Base-by-base conservation (phyloP, 2,329 filamentous ascomycete genomes). In the Neocucurbitaria cava region DNA sequence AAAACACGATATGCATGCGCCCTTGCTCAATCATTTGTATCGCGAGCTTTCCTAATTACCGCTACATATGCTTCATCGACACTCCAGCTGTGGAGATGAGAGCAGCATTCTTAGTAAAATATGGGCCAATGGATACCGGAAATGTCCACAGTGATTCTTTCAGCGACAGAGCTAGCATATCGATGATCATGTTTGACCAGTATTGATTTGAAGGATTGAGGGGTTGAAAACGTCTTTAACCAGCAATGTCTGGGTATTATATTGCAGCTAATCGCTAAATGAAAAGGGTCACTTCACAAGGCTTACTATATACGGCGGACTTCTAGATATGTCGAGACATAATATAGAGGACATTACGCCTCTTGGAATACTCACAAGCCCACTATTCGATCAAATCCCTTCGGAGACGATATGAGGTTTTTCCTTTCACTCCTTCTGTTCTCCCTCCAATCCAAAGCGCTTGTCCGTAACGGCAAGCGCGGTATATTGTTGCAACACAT, bases 391-490 rank as follows among this genome's bases (percentile, higher is more conserved):
- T 11, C 3, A 15, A 7, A 31, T 7, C 28, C 28, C 11, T 31
- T 11, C 3, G 13, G 3, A 15, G 5, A 11, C 35, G 20, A 38
- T 15, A 38, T 38, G 35, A 38, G 41, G 17, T 15, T 44, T 30
- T 9, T n/a, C 20, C n/a, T 28, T 26, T 30, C 9, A 15, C 8
- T 18, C 3, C 23, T 15, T 15, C 7, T 30, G 38, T 35, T 40
- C 26, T 13, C 7, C 30, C 18, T 18, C 26, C 36, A 13, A 17
- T 15, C 30, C 46, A 11, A 18, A 43, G 26, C 48, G 43, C 21
- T 41, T 39, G 2, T 20, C 9, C 24, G n/a, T 41, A 17, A 30
- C 28, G n/a, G 52, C 55, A 42, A 38, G 20, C 58, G 53, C 40
- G 65, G 69, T 13, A 60, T 68, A n/a, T n/a, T n/a, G n/a, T n/a